Conservation (phyloP, 1,284 basidiomycete genomes). For the Boletus subluridellus region DNA sequence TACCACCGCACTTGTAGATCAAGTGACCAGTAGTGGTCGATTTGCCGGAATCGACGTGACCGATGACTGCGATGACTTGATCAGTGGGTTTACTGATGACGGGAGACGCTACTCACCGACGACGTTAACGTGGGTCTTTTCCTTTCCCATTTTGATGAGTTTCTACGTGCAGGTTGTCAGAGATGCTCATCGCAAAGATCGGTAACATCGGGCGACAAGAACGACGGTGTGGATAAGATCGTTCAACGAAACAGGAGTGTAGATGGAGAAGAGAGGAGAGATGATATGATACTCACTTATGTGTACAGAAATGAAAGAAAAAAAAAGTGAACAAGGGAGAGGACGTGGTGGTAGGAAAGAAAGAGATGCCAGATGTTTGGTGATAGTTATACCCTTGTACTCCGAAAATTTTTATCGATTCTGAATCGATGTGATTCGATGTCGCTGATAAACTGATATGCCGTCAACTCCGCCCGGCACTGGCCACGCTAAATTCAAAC, state of each 20-base stretch:
- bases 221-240: constrained; percentile 13
- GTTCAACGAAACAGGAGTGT: not conserved
- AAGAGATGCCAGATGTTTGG: constrained; percentile 45
- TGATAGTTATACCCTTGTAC: constrained; percentile 51
- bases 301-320: constrained; percentile 38
- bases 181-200: constrained; percentile 31
- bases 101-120: constrained; percentile 61
- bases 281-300: constrained; percentile 41
- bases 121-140: constrained; percentile 87
- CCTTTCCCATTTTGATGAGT: constrained; percentile 80
- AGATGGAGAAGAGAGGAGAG: not conserved
- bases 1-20: constrained; percentile 99
- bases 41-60: constrained; percentile 97
- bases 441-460: constrained; percentile 41
- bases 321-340: constrained; percentile 38
- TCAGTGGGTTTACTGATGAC: constrained; percentile 14
- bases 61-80: constrained; percentile 72
- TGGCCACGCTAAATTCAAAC: constrained; percentile 17
- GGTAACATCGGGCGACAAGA: constrained; percentile 20
- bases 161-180: constrained; percentile 40
- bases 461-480: constrained; percentile 32
- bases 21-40: constrained; percentile 99
- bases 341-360: constrained; percentile 52
- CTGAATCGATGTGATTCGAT: constrained; percentile 50
- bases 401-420: constrained; percentile 56